These are phyloP conservation scores for Serpula lacrymans DNA, from an alignment of 768 basidiomycete genomes.

Conservation along the genomic window DNA sequence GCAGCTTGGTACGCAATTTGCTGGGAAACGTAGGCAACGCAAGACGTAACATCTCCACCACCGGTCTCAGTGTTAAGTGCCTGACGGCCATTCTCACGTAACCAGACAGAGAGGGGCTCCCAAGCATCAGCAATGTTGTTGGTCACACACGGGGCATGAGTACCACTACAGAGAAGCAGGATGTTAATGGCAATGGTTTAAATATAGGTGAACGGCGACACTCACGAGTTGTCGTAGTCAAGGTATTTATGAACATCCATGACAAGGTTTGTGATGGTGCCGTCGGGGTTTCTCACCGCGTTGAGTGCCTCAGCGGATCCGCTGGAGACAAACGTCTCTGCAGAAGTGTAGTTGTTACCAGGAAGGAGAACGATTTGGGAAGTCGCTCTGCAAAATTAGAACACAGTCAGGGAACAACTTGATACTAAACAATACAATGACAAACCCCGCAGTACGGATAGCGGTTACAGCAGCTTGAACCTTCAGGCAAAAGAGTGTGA, in stretches of 20 bases:
- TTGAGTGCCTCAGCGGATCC: constrained; percentile 47
- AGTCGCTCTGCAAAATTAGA: constrained; percentile 36
- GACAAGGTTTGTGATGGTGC: constrained; percentile 41
- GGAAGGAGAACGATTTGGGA: constrained; percentile 56
- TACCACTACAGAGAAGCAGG: constrained; percentile 25
- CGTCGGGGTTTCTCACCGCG: constrained; percentile 44
- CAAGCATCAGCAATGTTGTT: constrained; percentile 50
- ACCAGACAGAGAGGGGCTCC: constrained; percentile 45
- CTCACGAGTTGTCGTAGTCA: constrained; percentile 50
- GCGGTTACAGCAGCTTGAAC: constrained; percentile 62
- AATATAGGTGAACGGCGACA: constrained; percentile 12
- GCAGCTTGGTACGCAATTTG: constrained; percentile 44
- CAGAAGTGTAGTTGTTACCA: constrained; percentile 56
- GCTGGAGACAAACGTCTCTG: constrained; percentile 46
- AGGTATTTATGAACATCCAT: constrained; percentile 67
- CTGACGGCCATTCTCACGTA: constrained; percentile 46
- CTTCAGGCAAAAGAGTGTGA: neutral
- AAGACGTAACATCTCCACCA: constrained; percentile 49
- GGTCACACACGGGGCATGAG: constrained; percentile 45
- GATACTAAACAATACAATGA: neutral
- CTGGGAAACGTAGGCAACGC: constrained; percentile 41
- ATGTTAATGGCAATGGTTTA: neutral
- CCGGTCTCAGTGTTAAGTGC: constrained; percentile 63
- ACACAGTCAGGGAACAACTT: neutral
- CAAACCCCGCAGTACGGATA: constrained; percentile 51